Percentiles rank a stretch among this genome's conserved stretches.
phyloP scores from a whole-genome alignment of 768 basidiomycete genomes.

The Phanerochaete carnosa region DNA sequence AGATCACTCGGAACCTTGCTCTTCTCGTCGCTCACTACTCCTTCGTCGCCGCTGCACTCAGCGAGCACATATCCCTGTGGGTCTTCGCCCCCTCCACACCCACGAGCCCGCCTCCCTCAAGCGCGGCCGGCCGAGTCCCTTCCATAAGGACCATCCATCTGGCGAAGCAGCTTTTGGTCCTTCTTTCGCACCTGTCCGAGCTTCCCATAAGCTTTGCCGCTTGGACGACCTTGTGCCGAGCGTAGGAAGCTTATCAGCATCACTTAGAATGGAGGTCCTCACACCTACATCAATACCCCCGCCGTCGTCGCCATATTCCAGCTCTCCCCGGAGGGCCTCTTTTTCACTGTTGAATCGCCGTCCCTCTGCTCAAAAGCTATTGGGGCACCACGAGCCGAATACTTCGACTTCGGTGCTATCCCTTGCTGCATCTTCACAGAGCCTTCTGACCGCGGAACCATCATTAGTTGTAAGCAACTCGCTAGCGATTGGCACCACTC shows the following conservation, averaged over 20 bases:
- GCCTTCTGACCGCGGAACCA: neutral
- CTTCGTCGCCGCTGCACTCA: neutral
- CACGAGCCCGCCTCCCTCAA: neutral
- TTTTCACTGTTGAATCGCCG: slow-evolving; percentile 3
- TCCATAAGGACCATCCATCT: neutral
- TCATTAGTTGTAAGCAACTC: slow-evolving; percentile 5
- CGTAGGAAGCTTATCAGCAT: neutral
- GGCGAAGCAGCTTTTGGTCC: neutral
- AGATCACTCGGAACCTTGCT: neutral
- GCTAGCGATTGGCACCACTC: slow-evolving; percentile 10
- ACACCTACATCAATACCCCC: neutral
- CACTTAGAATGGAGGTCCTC: slow-evolving; percentile 1
- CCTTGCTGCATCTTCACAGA: neutral
- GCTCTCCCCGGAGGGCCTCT: neutral
- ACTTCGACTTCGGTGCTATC: neutral
- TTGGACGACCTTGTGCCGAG: neutral
- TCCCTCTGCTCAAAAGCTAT: neutral
- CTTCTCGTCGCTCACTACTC: neutral
- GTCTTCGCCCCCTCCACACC: neutral
- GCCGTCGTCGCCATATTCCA: neutral
- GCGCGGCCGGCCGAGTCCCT: neutral
- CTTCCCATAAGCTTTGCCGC: neutral
- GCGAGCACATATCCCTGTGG: neutral
- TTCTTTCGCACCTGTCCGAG: neutral
- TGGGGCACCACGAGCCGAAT: neutral